A percentile compares a stretch with the other conserved stretches of the same genome.
These are phyloP conservation scores for Aspergillus sp. DNA, from an alignment of 2,329 filamentous ascomycete genomes.

Conservation along the genomic window DNA sequence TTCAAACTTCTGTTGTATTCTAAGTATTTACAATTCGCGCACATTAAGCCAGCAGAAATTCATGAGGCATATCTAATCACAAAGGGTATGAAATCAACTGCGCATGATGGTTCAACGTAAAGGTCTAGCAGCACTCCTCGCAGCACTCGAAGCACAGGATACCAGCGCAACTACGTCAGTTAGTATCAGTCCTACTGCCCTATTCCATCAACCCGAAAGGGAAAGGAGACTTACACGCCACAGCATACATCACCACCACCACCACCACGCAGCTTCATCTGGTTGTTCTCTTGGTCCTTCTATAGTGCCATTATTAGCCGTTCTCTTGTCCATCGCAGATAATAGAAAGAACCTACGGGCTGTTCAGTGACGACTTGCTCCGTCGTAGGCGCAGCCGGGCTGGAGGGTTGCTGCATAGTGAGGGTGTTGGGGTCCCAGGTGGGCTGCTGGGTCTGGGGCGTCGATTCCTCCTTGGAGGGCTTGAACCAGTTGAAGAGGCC, in stretches of 20 bases:
- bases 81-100: not conserved
- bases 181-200: not conserved
- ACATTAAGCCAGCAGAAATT: no score
- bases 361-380: slow-evolving; percentile 21
- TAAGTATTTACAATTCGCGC: no score
- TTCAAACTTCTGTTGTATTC: no score
- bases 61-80: no score
- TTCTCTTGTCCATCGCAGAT: not conserved
- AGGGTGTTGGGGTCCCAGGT: slow-evolving; percentile 26
- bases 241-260: slow-evolving; percentile 27
- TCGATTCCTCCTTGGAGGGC: slow-evolving; percentile 18
- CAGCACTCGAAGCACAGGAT: slow-evolving; percentile 25
- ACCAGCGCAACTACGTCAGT: slow-evolving; percentile 22
- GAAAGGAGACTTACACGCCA: slow-evolving; percentile 23
- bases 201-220: not conserved
- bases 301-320: not conserved
- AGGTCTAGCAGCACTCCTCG: slow-evolving; percentile 25
- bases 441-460: slow-evolving; percentile 9
- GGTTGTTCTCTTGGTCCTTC: slow-evolving; percentile 17
- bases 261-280: slow-evolving; percentile 27
- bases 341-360: slow-evolving; percentile 16
- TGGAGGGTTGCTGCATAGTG: slow-evolving; percentile 26
- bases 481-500: slow-evolving; percentile 27
- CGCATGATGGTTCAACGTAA: not conserved
- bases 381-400: slow-evolving; percentile 18